Evolutionary conservation across 176 grass and related monocot genomes (phyloP).

Genomic region (Lolium perenne): DNA sequence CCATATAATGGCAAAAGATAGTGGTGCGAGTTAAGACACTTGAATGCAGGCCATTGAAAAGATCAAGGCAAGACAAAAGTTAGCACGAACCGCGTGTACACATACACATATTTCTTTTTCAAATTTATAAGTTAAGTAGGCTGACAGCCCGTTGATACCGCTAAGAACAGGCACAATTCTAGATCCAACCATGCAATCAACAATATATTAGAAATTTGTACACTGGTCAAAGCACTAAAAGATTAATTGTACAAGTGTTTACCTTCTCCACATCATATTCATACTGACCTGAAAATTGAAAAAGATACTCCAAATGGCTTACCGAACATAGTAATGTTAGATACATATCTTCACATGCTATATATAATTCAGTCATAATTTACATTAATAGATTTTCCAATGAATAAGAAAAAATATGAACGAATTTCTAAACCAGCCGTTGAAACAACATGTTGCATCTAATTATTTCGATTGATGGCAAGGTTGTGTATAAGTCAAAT

Average conservation of each 20-base stretch:
- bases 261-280: no score
- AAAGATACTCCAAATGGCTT: background rate
- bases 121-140: background rate
- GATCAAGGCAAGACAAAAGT: no score
- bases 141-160: background rate
- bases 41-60: no score
- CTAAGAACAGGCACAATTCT: background rate
- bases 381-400: background rate
- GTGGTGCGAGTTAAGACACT: no score
- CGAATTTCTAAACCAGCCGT: no score
- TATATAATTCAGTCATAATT: background rate
- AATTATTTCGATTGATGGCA: background rate
- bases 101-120: background rate
- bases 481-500: background rate
- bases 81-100: background rate
- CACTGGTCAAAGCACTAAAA: background rate
- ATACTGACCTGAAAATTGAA: conserved; percentile 71
- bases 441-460: background rate
- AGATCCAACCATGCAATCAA: conserved; percentile 3
- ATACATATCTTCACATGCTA: background rate
- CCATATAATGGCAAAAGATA: no score
- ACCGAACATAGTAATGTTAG: conserved; percentile 12
- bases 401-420: background rate
- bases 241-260: conserved; percentile 16
- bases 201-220: background rate